phyloP scores from a whole-genome alignment of 73 alveolate genomes.

The Uronychia binucleata region DNA sequence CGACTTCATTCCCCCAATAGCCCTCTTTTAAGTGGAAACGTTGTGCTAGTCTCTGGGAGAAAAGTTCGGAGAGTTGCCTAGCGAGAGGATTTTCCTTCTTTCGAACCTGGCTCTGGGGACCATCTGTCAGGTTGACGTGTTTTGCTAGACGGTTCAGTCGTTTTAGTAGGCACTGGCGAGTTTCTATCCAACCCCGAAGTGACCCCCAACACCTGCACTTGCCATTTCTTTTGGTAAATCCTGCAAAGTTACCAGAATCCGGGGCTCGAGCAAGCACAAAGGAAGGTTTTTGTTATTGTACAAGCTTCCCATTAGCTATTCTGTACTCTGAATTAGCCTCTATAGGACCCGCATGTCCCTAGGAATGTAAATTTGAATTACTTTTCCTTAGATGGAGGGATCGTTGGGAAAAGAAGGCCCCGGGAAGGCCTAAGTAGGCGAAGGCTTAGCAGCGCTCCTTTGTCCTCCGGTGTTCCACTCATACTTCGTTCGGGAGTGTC shows the following conservation, averaged over 20 bases:
- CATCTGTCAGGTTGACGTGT: background rate
- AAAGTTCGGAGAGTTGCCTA: background rate
- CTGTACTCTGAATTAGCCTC: background rate
- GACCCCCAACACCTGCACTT: background rate
- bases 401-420: background rate
- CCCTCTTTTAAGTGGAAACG: no score
- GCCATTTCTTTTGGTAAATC: background rate
- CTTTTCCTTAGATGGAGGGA: background rate
- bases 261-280: background rate
- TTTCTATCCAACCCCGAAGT: background rate
- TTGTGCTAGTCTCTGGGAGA: background rate
- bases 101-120: background rate
- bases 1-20: no score
- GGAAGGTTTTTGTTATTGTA: background rate
- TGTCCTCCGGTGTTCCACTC: background rate
- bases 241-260: background rate
- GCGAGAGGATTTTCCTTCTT: background rate
- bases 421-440: background rate
- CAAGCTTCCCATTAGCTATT: background rate
- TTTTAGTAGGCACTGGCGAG: background rate
- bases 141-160: background rate
- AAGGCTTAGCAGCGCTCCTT: background rate
- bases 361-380: background rate
- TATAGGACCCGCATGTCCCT: background rate
- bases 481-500: background rate